Evolutionary conservation across 1,284 basidiomycete genomes (phyloP).

Genomic region (Apiotrichum akiyoshidainum): DNA sequence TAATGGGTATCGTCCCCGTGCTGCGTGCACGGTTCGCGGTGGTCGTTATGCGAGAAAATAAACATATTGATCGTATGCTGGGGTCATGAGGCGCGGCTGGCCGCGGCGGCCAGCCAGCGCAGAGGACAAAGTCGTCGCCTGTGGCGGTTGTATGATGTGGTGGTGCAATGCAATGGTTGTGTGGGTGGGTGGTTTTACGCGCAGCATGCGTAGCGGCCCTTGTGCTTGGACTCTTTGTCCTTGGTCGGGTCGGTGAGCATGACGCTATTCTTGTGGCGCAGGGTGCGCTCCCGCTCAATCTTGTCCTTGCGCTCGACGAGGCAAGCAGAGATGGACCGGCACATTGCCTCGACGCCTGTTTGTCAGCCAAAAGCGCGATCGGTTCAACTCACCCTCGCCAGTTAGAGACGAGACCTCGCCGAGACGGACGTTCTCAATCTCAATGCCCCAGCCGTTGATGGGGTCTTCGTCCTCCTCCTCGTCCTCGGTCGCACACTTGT

Average conservation of each 20-base stretch:
- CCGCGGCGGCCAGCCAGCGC: background rate
- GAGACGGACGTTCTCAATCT: conserved; percentile 41
- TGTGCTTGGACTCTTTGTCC: conserved; percentile 15
- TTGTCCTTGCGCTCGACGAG: conserved; percentile 46
- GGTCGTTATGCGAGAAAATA: background rate
- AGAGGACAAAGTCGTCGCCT: background rate
- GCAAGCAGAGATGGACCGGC: conserved; percentile 41
- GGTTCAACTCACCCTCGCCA: conserved; percentile 39
- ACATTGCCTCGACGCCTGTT: conserved; percentile 46
- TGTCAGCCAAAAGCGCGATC: background rate
- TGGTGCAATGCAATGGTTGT: background rate
- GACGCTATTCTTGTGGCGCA: conserved; percentile 43
- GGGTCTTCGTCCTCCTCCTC: conserved; percentile 19
- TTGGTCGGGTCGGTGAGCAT: conserved; percentile 39
- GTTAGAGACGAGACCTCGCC: conserved; percentile 46
- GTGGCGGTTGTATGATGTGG: background rate
- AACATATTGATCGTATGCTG: background rate
- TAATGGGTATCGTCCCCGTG: background rate
- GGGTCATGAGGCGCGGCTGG: background rate
- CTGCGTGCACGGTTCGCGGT: background rate
- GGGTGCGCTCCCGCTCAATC: conserved; percentile 43
- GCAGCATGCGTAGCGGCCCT: conserved; percentile 20
- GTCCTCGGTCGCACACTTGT: background rate
- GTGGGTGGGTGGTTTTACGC: conserved; percentile 1
- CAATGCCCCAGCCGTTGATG: conserved; percentile 35